Percentiles rank a stretch among this genome's conserved stretches.
Evolutionary conservation across 225 moss, liverwort and hornwort species (phyloP).

Genomic region (Physcomitrium patens): DNA sequence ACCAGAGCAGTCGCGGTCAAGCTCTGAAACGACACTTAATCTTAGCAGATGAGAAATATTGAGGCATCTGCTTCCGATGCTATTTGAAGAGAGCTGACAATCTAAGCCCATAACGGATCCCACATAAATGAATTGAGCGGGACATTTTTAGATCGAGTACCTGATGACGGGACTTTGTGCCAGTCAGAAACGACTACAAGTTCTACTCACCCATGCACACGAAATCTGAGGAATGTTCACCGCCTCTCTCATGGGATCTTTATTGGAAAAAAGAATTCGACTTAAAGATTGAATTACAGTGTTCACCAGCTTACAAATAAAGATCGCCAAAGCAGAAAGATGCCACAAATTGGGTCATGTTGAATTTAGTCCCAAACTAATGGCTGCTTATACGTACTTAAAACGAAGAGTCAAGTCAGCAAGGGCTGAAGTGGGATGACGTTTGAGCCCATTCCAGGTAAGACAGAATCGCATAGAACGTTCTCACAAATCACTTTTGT

Average conservation of each 20-base stretch:
- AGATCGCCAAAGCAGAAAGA: background rate
- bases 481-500: background rate
- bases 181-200: background rate
- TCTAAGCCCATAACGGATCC: background rate
- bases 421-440: background rate
- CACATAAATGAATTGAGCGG: background rate
- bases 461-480: slow-evolving; percentile 7
- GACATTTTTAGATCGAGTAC: background rate
- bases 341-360: background rate
- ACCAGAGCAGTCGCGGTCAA: background rate
- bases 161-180: background rate
- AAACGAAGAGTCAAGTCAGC: background rate
- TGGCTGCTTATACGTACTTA: background rate
- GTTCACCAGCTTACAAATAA: background rate
- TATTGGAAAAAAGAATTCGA: background rate
- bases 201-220: too few relatives aligned
- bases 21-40: slow-evolving; percentile 11
- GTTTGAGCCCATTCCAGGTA: background rate
- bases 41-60: slow-evolving; percentile 3
- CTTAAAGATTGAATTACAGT: background rate
- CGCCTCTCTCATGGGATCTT: background rate
- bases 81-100: slow-evolving; percentile 1
- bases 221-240: background rate
- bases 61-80: background rate
- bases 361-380: background rate